Evolutionary conservation across 1,284 basidiomycete species (phyloP), one percentile per base, ranked within the genome.

Genomic region (Tilletia horrida): DNA sequence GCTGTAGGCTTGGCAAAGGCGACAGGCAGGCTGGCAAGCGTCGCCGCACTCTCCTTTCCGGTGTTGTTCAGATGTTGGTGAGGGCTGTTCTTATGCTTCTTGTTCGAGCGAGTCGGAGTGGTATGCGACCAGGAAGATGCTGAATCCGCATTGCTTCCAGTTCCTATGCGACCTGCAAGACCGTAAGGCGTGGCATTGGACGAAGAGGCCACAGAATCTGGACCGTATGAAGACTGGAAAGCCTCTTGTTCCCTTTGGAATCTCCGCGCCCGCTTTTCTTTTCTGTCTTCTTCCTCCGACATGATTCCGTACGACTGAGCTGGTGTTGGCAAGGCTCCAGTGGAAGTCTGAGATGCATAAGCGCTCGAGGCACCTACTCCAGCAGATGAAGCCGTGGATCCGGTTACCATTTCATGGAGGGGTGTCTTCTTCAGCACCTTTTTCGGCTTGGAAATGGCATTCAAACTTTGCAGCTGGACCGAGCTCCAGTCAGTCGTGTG

Each of bases 401-500:
- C 43, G 13, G 40, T 44, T n/a, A 62, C 23, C 42, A 62, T 44
- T 29, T 59, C 55, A 40, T 59, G 55, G 27, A 59, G 31, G 16
- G 55, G 55, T n/a, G 73, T 69, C 62, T 73, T 72, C 68, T 72
- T 69, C 65, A 73, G 45, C 16, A 67, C 64, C 63, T 66, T 65
- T 64, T 48, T 71, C 2, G 55, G 29, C 27, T 59, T 59, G 3
- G 42, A 18, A 4, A 68, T 40, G 40, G 69, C 73, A 79, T 76
- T 79, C n/a, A 73, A 91, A 90, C 88, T 90, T 85, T 90, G 86
- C 69, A 95, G 85, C 83, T 92, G 89, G 48, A 91, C 86, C 50
- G 86, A 88, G 31, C 85, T 83, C 92, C 92, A 95, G 82, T 95
- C 91, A 66, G 89, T 93, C 40, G 90, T 90, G 89, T 91, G 91